Conservation (phyloP, 164 flowering plant species). For the Umbilicus rupestris region DNA sequence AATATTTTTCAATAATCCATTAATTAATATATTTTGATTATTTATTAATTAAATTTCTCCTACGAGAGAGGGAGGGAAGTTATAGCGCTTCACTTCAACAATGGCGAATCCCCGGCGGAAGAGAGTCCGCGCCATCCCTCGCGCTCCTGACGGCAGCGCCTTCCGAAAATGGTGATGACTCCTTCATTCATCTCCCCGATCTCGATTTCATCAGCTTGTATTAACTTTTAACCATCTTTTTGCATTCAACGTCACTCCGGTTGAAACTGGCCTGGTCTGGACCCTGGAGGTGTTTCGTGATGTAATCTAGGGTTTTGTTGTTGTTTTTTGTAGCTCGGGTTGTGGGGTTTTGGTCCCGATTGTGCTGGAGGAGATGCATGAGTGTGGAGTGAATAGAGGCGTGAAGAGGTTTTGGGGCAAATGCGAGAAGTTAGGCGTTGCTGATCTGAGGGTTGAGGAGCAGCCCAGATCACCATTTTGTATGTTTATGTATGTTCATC, state of each 20-base stretch:
- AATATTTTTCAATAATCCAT: too few species aligned
- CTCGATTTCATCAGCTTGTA: too few species aligned
- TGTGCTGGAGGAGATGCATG: background rate
- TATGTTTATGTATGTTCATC: background rate
- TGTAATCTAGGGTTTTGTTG: background rate
- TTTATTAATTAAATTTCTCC: too few species aligned
- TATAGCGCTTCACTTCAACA: constrained; percentile 1
- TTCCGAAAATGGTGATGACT: background rate
- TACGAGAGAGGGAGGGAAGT: constrained; percentile 13
- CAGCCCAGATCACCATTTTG: constrained; percentile 2
- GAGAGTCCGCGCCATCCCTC: constrained; percentile 3
- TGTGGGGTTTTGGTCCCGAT: background rate
- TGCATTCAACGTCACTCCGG: too few species aligned
- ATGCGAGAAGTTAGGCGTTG: background rate
- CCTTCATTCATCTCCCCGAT: background rate
- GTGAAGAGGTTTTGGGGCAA: constrained; percentile 3
- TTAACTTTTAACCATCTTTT: too few species aligned
- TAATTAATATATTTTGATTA: too few species aligned
- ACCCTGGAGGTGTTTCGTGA: too few species aligned
- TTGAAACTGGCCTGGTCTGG: too few species aligned
- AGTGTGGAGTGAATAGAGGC: background rate
- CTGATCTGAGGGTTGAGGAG: background rate
- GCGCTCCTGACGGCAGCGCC: constrained; percentile 5
- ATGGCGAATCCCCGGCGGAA: background rate
- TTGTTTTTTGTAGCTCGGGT: background rate